phyloP scores from a whole-genome alignment of 805 yeast genomes.

The Kodamaea neixiangensis region DNA sequence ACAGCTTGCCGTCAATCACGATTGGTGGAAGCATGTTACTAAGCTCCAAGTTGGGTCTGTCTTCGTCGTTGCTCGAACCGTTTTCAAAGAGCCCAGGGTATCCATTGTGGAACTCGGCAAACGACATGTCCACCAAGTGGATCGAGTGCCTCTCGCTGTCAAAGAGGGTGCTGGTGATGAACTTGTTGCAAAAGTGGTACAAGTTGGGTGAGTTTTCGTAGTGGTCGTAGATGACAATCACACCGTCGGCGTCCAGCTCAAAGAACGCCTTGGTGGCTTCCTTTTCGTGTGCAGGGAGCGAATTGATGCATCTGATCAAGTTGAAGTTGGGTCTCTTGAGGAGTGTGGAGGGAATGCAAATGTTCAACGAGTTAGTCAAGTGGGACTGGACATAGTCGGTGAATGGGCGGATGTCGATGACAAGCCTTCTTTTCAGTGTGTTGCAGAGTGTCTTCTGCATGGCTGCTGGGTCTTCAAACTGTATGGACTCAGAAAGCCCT shows the following conservation, averaged over 20 bases:
- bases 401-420: conserved; percentile 80
- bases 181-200: conserved; percentile 50
- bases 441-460: conserved; percentile 19
- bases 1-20: conserved; percentile 15
- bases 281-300: conserved; percentile 57
- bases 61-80: conserved; percentile 17
- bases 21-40: conserved; percentile 15
- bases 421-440: conserved; percentile 24
- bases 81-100: conserved; percentile 22
- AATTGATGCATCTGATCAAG: conserved; percentile 59
- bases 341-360: conserved; percentile 88
- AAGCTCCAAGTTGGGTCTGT: conserved; percentile 2
- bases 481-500: conserved; percentile 23
- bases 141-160: conserved; percentile 31
- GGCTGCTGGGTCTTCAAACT: conserved; percentile 15
- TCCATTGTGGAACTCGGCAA: conserved; percentile 31
- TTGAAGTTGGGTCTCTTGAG: conserved; percentile 74
- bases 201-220: conserved; percentile 39
- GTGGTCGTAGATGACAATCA: conserved; percentile 49
- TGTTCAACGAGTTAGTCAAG: conserved; percentile 62
- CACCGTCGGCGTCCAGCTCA: conserved; percentile 11
- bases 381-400: conserved; percentile 66
- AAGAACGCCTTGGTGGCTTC: conserved; percentile 40
- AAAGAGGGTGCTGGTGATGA: conserved; percentile 32
- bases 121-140: conserved; percentile 45